Conservation (phyloP, 2,329 filamentous ascomycete genomes). For the Pseudogymnoascus destructans region DNA sequence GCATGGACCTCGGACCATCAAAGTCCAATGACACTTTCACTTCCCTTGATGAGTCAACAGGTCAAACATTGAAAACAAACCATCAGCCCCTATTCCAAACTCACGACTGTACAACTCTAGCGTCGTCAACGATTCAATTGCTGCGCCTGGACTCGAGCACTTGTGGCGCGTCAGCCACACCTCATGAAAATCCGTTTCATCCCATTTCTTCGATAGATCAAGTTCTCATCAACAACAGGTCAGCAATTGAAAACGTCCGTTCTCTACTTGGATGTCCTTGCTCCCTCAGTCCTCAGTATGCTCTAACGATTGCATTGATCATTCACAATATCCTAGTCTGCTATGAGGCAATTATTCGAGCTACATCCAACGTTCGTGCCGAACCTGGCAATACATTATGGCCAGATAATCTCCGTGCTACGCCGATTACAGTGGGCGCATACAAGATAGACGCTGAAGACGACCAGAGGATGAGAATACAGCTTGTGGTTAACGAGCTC, state of each 20-base stretch:
- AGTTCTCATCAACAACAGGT: constrained; percentile 2
- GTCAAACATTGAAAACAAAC: neutral
- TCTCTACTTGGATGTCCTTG: neutral
- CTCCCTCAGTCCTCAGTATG: neutral
- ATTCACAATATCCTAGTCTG: neutral
- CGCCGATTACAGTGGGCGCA: neutral
- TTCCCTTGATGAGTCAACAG: neutral
- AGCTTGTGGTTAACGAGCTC: neutral
- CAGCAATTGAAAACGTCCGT: neutral
- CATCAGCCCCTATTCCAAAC: neutral
- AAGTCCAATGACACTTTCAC: neutral
- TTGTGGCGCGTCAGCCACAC: neutral
- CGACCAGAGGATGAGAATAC: constrained; percentile 2
- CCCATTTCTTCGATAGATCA: constrained; percentile 5
- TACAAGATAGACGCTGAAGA: constrained; percentile 3
- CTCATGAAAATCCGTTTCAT: neutral
- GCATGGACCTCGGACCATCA: neutral
- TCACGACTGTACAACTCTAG: neutral
- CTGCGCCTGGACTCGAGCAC: neutral
- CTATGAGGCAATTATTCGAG: constrained; percentile 1
- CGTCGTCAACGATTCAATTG: constrained; percentile 1
- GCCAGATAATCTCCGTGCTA: neutral
- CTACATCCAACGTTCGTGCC: neutral
- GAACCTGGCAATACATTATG: neutral
- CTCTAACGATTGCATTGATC: neutral